Evolutionary conservation across 2,329 filamentous ascomycete genomes (phyloP), one percentile per base, ranked within the genome.

Genomic region (Dendryphion nanum): DNA sequence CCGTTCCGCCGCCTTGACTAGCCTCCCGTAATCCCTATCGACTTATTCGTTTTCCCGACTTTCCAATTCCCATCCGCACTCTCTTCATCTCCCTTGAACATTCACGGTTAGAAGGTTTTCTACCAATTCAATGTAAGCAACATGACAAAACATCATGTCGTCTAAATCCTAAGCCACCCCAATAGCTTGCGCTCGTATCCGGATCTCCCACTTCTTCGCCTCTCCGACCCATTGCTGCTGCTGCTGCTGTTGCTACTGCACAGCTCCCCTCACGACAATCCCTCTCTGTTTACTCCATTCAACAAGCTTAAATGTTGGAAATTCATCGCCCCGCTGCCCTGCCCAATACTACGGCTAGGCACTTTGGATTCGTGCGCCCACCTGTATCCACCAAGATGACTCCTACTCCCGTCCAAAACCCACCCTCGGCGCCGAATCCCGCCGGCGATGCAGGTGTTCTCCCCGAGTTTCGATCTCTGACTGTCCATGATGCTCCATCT

Each of bases 371-470:
- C 16, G 10, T n/a, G 10, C 10, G 23, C 10, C 10, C 23, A 8
- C 23, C 23, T 26, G 10, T 8, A 26, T 26, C 30, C n/a, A 33
- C 10, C 23, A 26, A n/a, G 10, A 26, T 26, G 23, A 26, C 23
- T 26, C 23, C 33, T 14, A 26, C 23, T 26, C 23, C 33, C 13
- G 13, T 28, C 20, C 21, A 35, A 40, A 36, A 57, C 53, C 63
- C 62, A 20, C 64, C 64, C 13, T 61, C 63, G 18, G 64, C 63
- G 30, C 65, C 65, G 33, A 67, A 68, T 38, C 65, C 65, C 32
- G 65, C 65, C 13, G 59, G 60, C 32, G 65, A 68, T 46, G 55
- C 59, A n/a, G 65, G 64, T 31, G 63, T 67, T 8, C 57, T 68
- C 30, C 65, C 65, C 18, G 56, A 57, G 17, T 64, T 67, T 37